Percentiles rank a stretch among this genome's conserved stretches.
phyloP scores from a whole-genome alignment of 768 basidiomycete genomes.

The Agaricus blazei region DNA sequence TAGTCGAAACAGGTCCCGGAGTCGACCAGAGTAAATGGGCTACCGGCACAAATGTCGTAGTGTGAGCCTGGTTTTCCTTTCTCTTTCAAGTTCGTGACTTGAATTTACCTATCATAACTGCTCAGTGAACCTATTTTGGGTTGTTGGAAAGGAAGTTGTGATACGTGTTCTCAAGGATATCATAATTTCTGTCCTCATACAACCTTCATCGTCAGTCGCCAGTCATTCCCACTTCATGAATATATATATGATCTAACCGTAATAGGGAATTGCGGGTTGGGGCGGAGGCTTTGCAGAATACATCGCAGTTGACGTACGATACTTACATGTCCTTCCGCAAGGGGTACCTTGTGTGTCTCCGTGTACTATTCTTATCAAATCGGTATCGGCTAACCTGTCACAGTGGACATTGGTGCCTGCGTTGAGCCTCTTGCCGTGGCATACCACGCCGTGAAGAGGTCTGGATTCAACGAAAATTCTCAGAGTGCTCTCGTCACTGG shows the following conservation, averaged over 20 bases:
- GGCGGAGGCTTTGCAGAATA: constrained; percentile 44
- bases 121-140: constrained; percentile 26
- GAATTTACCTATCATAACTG: too few species aligned
- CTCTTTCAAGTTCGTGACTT: background rate
- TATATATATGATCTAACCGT: too few species aligned
- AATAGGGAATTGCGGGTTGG: constrained; percentile 20
- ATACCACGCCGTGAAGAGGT: constrained; percentile 38
- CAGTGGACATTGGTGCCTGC: constrained; percentile 44
- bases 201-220: constrained; percentile 29
- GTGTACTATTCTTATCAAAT: background rate
- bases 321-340: constrained; percentile 34
- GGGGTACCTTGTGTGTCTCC: constrained; percentile 28
- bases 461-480: constrained; percentile 28
- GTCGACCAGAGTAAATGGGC: constrained; percentile 26
- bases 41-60: constrained; percentile 28
- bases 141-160: constrained; percentile 24
- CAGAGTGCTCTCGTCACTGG: constrained; percentile 37
- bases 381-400: background rate
- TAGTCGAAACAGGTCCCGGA: constrained; percentile 26
- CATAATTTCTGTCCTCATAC: constrained; percentile 27
- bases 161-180: constrained; percentile 25
- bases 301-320: constrained; percentile 27
- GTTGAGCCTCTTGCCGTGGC: constrained; percentile 44
- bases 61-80: constrained; percentile 17
- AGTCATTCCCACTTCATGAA: background rate